Evolutionary conservation across 1,284 basidiomycete species (phyloP).

Genomic region (Heterobasidion parviporum): DNA sequence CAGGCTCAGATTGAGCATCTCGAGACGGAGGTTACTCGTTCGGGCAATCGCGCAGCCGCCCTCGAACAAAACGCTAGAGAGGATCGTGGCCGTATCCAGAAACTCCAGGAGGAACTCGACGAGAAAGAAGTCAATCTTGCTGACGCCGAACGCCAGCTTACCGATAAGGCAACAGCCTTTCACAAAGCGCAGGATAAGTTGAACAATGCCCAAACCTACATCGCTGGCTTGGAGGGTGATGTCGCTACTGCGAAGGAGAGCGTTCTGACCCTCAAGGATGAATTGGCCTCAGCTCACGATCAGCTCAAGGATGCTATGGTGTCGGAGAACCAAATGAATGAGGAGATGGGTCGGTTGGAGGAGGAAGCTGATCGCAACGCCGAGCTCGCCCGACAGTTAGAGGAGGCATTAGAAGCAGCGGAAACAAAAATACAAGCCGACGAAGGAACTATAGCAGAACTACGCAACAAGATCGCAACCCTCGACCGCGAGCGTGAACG

Average conservation of each 20-base stretch:
- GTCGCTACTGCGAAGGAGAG: constrained; percentile 35
- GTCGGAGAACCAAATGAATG: constrained; percentile 39
- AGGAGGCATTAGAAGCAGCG: constrained; percentile 63
- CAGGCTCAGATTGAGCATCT: constrained; percentile 46
- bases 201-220: constrained; percentile 36
- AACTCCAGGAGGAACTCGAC: constrained; percentile 29
- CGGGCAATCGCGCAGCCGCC: constrained; percentile 40
- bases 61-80: constrained; percentile 46
- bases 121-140: constrained; percentile 19
- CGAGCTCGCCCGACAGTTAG: constrained; percentile 55
- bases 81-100: constrained; percentile 28
- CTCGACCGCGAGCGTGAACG: constrained; percentile 55
- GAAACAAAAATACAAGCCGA: constrained; percentile 59
- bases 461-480: constrained; percentile 43
- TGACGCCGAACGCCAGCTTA: constrained; percentile 19
- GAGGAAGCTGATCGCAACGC: constrained; percentile 41
- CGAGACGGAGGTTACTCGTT: constrained; percentile 42
- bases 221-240: constrained; percentile 50
- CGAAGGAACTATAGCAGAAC: constrained; percentile 41
- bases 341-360: constrained; percentile 27
- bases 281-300: constrained; percentile 37
- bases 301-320: constrained; percentile 34
- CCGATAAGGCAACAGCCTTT: constrained; percentile 18
- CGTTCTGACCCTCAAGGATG: constrained; percentile 43
- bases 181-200: constrained; percentile 25